These are phyloP conservation scores for Fusarium praegraminearum DNA, from an alignment of 2,329 filamentous ascomycete species.

Conservation along the genomic window DNA sequence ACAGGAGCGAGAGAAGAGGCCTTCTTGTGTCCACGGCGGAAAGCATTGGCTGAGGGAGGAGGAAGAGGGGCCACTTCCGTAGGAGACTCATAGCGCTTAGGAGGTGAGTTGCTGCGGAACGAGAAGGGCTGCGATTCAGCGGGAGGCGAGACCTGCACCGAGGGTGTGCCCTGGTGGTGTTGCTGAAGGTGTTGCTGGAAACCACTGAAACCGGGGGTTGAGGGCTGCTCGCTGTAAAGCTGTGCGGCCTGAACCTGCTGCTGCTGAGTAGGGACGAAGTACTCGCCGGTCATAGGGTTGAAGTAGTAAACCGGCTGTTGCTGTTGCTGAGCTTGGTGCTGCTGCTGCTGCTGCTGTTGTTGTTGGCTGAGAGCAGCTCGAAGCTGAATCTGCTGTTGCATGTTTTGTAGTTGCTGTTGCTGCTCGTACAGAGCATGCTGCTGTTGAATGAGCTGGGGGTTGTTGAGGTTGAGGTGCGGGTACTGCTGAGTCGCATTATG, in stretches of 20 bases:
- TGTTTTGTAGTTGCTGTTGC: constrained; percentile 56
- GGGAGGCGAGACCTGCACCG: constrained; percentile 85
- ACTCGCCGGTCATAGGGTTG: constrained; percentile 88
- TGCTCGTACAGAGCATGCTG: constrained; percentile 62
- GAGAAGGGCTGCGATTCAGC: constrained; percentile 66
- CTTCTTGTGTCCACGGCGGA: constrained; percentile 96
- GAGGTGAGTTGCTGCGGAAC: constrained; percentile 73
- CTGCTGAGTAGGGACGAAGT: constrained; percentile 77
- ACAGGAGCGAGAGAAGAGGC: constrained; percentile 77
- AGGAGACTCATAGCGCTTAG: constrained; percentile 76
- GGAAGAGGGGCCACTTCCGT: constrained; percentile 78
- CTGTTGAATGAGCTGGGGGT: constrained; percentile 60
- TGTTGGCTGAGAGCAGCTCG: constrained; percentile 55
- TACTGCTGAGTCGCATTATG: constrained; percentile 87
- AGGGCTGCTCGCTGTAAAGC: constrained; percentile 59
- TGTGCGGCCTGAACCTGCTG: constrained; percentile 58
- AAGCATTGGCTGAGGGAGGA: constrained; percentile 89
- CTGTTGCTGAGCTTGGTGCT: constrained; percentile 65
- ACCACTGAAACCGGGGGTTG: constrained; percentile 51
- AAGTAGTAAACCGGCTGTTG: constrained; percentile 74
- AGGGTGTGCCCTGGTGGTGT: constrained; percentile 66
- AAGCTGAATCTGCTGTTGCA: constrained; percentile 56
- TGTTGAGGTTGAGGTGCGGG: constrained; percentile 78
- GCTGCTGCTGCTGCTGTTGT: constrained; percentile 55
- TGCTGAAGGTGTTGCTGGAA: constrained; percentile 60